Base-by-base conservation (phyloP, 768 basidiomycete species). In the Serpula lacrymans region DNA sequence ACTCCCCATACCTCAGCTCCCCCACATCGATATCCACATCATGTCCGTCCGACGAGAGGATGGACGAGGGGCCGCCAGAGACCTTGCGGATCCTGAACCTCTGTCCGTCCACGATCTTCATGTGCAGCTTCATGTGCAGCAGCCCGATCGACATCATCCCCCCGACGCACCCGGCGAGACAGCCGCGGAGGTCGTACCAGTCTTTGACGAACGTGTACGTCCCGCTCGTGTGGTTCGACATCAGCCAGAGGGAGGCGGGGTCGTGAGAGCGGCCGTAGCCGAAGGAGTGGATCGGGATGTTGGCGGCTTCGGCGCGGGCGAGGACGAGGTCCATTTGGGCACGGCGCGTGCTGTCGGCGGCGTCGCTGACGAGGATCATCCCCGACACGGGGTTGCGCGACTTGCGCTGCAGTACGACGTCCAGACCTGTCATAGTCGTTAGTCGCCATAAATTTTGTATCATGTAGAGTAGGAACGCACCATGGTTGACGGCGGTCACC, bases 271-370 rank as follows among this genome's bases (percentile, higher is more conserved):
- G 88, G 20, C 94, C 95, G 55, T 95, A 99, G 37, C 96, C 96
- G 50, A 99, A 86, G 3, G 94, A 88, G 61, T 99, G 95, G 41
- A 99, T 96, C 4, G 96, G 94, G 18, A 96, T 82, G 59, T 92
- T 92, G 22, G 90, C 96, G 10, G 96, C 95, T 57, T 99, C 96
- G 2, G 93, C 88, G 26, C 96, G 85, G 31, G 95, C 94, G 34
- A 97, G 85, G 12, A 97, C 94, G 12, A 99, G 77, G 60, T 99
- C 96, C 92, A 99, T 98, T 62, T 97, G 94, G 17, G 91, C 91
- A 12, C 93, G 82, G 39, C 92, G 78, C 12, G 93, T 92, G 53
- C 82, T 87, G 53, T 98, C 96, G 4, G 89, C 75, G 3, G 92
- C 85, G 55, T 98, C 95, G 57, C 88, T 92, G 46, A 98, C 83